phyloP scores from a whole-genome alignment of 2,329 filamentous ascomycete species.

The Seiridium cupressi region DNA sequence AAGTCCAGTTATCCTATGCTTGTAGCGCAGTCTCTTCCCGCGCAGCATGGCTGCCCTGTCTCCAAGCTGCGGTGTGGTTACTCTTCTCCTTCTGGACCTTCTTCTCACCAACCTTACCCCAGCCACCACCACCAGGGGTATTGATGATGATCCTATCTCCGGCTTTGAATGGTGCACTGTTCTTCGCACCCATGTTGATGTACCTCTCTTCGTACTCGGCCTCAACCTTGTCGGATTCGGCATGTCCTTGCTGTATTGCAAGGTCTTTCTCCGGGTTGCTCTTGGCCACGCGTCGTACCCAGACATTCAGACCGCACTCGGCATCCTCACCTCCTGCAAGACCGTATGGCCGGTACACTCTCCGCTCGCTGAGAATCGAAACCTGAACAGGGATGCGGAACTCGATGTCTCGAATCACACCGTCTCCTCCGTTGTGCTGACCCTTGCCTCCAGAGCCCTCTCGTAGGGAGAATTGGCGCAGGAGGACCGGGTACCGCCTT shows the following conservation, averaged over 20 bases:
- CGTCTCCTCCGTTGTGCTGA: slow-evolving; percentile 64
- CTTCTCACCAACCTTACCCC: slow-evolving; percentile 61
- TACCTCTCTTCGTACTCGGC: slow-evolving; percentile 55
- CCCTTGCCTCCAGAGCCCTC: slow-evolving; percentile 59
- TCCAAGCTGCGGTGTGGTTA: slow-evolving; percentile 57
- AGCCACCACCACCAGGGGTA: slow-evolving; percentile 78
- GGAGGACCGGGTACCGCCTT: slow-evolving; percentile 67
- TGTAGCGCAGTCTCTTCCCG: slow-evolving; percentile 60
- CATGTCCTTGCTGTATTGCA: slow-evolving; percentile 15
- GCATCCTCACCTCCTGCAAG: slow-evolving; percentile 80
- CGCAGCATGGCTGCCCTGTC: slow-evolving; percentile 54
- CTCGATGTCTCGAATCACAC: slow-evolving; percentile 70
- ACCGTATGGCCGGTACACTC: slow-evolving; percentile 75
- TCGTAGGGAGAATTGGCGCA: slow-evolving; percentile 64
- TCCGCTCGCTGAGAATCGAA: slow-evolving; percentile 69
- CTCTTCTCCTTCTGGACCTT: slow-evolving; percentile 45
- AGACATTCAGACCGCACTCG: slow-evolving; percentile 78
- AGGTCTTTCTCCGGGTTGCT: slow-evolving; percentile 42
- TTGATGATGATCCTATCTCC: slow-evolving; percentile 76
- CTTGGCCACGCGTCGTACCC: slow-evolving; percentile 73
- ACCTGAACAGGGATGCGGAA: slow-evolving; percentile 70
- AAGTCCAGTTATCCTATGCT: slow-evolving; percentile 22
- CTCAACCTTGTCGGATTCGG: slow-evolving; percentile 24
- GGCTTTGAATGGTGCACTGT: slow-evolving; percentile 71
- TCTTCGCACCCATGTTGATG: slow-evolving; percentile 77